Conservation (phyloP, 2,329 filamentous ascomycete genomes). For the Cercospora beticola region DNA sequence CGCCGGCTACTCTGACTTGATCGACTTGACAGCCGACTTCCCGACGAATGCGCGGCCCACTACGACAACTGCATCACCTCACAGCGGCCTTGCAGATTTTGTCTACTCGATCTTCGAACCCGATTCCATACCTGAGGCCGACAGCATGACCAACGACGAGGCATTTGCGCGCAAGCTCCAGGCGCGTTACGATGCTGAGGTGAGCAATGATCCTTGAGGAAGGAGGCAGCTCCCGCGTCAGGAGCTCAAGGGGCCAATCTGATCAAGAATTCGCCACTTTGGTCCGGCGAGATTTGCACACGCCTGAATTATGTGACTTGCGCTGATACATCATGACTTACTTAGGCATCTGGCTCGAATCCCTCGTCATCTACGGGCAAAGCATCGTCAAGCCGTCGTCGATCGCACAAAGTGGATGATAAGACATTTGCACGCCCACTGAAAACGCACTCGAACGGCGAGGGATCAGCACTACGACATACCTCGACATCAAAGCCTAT, state of each 20-base stretch:
- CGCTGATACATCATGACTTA: not conserved
- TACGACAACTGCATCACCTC: not conserved
- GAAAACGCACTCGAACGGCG: not conserved
- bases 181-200: conserved; percentile 5
- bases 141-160: conserved; percentile 8
- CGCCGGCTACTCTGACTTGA: not conserved
- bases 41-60: not conserved
- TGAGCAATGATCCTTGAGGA: not conserved
- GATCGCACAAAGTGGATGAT: not conserved
- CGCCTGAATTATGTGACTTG: not conserved
- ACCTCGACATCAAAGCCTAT: not conserved
- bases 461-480: not conserved
- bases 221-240: not conserved
- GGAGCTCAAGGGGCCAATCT: not conserved
- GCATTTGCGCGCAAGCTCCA: conserved; percentile 16
- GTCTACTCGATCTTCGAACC: not conserved
- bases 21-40: not conserved
- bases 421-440: not conserved
- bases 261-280: not conserved
- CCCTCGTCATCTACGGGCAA: not conserved
- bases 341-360: not conserved
- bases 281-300: not conserved
- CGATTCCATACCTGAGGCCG: not conserved
- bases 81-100: not conserved
- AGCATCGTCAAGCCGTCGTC: not conserved